phyloP scores from a whole-genome alignment of 306 rosid genomes.

The Casuarina cunninghamiana region DNA sequence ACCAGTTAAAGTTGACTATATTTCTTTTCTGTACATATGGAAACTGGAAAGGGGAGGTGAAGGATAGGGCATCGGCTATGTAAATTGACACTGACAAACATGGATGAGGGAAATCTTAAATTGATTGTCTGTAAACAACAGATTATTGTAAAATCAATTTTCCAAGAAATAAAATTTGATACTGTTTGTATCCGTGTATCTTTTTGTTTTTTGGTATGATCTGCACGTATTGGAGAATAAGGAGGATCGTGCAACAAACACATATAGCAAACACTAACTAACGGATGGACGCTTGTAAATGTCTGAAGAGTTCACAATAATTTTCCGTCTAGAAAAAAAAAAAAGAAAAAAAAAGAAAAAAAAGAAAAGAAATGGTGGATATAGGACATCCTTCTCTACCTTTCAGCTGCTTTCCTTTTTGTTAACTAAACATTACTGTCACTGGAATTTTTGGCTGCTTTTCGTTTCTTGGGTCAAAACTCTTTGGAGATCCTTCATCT shows the following conservation, averaged over 20 bases:
- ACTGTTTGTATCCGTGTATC: neutral
- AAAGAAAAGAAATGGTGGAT: neutral
- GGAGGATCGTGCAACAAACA: no score
- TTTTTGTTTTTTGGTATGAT: no score
- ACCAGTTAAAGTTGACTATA: neutral
- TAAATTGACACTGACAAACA: neutral
- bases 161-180: neutral
- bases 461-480: neutral
- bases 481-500: neutral
- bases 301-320: neutral
- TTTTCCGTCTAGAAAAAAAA: neutral
- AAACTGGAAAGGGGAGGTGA: neutral
- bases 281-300: neutral
- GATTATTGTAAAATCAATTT: neutral
- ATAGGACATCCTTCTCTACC: neutral
- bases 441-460: neutral
- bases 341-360: neutral
- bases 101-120: neutral
- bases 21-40: constrained; percentile 1
- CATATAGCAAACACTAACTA: no score
- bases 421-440: neutral
- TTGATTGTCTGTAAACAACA: neutral
- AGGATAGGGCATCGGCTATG: neutral
- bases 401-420: neutral
- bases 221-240: no score